Evolutionary conservation across 768 basidiomycete genomes (phyloP).

Genomic region (Clathrus columnatus): DNA sequence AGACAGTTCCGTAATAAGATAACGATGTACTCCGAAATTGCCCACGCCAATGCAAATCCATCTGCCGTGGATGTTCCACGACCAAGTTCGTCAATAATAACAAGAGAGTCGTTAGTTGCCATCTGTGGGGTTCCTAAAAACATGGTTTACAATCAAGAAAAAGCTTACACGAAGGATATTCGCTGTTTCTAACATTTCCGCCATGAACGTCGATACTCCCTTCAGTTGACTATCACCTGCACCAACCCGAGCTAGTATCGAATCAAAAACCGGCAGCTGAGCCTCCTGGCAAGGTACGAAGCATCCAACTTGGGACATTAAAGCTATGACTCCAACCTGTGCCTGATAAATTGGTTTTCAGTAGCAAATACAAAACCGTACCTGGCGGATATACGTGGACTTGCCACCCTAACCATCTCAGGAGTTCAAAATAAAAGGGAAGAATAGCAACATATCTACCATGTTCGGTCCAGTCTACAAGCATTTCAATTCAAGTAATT

Average conservation of each 20-base stretch:
- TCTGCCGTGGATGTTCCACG: conserved; percentile 95
- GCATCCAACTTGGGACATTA: conserved; percentile 93
- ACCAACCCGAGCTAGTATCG: conserved; percentile 89
- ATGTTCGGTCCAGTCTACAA: conserved; percentile 87
- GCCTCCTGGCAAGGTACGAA: conserved; percentile 92
- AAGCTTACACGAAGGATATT: conserved; percentile 73
- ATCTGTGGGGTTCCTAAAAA: conserved; percentile 40
- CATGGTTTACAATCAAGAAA: not conserved
- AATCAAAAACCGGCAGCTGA: conserved; percentile 86
- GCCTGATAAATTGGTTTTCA: conserved; percentile 3
- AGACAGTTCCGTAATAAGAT: not conserved
- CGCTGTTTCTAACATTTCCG: conserved; percentile 98
- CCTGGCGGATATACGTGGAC: conserved; percentile 92
- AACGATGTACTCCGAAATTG: conserved; percentile 81
- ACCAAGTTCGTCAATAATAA: conserved; percentile 97
- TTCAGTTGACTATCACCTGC: conserved; percentile 97
- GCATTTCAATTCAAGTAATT: not conserved
- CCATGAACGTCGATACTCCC: conserved; percentile 99
- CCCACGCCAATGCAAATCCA: conserved; percentile 97
- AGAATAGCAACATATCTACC: conserved; percentile 19
- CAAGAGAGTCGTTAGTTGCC: conserved; percentile 84
- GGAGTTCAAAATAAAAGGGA: not conserved
- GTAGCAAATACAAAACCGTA: conserved; percentile 17
- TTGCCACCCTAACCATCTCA: conserved; percentile 61
- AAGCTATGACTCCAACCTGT: conserved; percentile 88